Percentiles rank a stretch among this genome's conserved stretches.
Evolutionary conservation across 306 rosid species (phyloP).

Genomic region (Citrullus amarus): DNA sequence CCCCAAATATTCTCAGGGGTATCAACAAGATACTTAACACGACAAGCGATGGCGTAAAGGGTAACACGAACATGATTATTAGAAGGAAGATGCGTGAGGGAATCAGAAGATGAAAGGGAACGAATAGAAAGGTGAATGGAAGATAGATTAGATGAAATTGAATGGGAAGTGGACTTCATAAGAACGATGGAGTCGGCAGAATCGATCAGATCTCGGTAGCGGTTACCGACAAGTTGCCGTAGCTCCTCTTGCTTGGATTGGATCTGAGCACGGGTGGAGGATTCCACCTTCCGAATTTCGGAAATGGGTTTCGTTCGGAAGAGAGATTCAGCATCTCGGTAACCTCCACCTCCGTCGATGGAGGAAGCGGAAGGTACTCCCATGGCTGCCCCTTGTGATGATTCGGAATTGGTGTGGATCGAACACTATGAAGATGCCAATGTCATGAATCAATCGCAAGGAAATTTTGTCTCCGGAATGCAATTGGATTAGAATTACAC

Average conservation of each 20-base stretch:
- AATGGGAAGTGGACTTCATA: constrained; percentile 54
- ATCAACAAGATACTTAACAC: constrained; percentile 88
- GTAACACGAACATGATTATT: constrained; percentile 20
- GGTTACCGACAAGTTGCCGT: constrained; percentile 89
- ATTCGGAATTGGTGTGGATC: background rate
- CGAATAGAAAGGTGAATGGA: constrained; percentile 45
- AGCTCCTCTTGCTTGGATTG: constrained; percentile 92
- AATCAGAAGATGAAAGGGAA: constrained; percentile 42
- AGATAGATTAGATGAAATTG: constrained; percentile 63
- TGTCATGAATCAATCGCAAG: background rate
- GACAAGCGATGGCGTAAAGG: constrained; percentile 66
- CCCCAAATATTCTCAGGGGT: constrained; percentile 97
- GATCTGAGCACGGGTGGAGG: constrained; percentile 63
- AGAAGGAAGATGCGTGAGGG: constrained; percentile 21
- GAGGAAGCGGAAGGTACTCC: constrained; percentile 15
- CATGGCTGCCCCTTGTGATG: constrained; percentile 8
- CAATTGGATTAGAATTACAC: background rate
- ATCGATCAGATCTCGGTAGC: constrained; percentile 94
- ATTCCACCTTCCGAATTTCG: constrained; percentile 79
- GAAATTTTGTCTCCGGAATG: background rate
- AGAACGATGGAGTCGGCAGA: constrained; percentile 88
- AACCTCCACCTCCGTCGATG: constrained; percentile 14
- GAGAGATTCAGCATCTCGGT: constrained; percentile 70
- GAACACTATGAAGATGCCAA: background rate
- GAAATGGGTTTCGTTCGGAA: constrained; percentile 65